These are phyloP conservation scores for Austroboletus festivus DNA, from an alignment of 768 basidiomycete species.

Conservation along the genomic window DNA sequence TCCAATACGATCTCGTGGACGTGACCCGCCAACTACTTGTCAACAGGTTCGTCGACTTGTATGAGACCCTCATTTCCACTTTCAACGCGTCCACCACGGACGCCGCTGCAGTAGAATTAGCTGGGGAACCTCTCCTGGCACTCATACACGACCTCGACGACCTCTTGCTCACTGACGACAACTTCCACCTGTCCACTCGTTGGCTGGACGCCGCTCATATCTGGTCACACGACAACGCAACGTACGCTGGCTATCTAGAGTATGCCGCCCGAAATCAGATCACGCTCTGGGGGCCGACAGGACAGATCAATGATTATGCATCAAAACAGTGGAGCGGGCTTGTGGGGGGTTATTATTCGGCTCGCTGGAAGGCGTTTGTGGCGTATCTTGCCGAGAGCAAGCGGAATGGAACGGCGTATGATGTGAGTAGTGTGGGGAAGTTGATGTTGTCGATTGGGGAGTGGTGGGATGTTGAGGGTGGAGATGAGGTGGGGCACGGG, in stretches of 20 bases:
- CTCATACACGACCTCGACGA: constrained; percentile 35
- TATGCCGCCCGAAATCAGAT: constrained; percentile 41
- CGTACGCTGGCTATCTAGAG: constrained; percentile 36
- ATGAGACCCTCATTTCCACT: constrained; percentile 28
- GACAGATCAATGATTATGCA: constrained; percentile 42
- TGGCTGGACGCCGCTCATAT: constrained; percentile 36
- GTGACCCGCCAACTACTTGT: constrained; percentile 38
- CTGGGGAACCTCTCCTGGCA: constrained; percentile 26
- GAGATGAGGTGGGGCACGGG: no score
- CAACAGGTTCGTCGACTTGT: constrained; percentile 36
- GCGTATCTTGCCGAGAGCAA: constrained; percentile 31
- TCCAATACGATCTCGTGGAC: constrained; percentile 38
- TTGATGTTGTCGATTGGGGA: constrained; percentile 35
- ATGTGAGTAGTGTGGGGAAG: constrained; percentile 13
- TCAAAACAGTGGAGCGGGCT: constrained; percentile 44
- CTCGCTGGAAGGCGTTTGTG: constrained; percentile 37
- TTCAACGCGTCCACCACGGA: constrained; percentile 27
- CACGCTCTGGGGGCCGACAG: constrained; percentile 42
- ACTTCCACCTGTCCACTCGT: constrained; percentile 31
- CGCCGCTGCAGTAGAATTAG: constrained; percentile 18
- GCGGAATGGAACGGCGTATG: constrained; percentile 27
- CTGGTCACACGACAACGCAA: constrained; percentile 28
- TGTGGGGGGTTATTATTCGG: constrained; percentile 35
- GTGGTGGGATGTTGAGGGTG: constrained; percentile 30
- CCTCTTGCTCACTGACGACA: constrained; percentile 30